These are phyloP conservation scores for Escovopsis weberi DNA, from an alignment of 2,329 filamentous ascomycete species.

Conservation along the genomic window DNA sequence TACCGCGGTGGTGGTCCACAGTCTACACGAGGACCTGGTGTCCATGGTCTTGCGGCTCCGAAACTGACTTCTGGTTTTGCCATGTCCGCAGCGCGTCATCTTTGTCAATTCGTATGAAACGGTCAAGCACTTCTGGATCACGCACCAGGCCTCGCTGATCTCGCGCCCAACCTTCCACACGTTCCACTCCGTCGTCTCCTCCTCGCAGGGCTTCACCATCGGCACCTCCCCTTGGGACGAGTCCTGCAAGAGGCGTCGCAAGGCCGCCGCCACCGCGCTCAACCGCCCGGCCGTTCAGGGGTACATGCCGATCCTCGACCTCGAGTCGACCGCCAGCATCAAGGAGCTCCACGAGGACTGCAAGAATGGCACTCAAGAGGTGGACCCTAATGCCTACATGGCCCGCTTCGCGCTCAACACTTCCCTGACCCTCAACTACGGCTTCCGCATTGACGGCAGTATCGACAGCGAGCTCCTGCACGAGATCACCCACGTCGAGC, in stretches of 20 bases:
- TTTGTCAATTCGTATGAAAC: conserved; percentile 69
- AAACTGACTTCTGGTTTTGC: background rate
- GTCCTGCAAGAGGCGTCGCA: conserved; percentile 61
- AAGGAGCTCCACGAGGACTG: conserved; percentile 55
- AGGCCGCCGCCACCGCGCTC: conserved; percentile 64
- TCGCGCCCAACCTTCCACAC: conserved; percentile 68
- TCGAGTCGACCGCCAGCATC: conserved; percentile 58
- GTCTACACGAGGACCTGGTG: too few relatives aligned
- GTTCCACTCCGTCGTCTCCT: conserved; percentile 66
- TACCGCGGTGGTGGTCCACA: too few relatives aligned
- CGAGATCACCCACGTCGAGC: conserved; percentile 64
- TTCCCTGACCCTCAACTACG: conserved; percentile 65
- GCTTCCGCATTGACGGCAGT: conserved; percentile 57
- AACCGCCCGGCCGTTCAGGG: conserved; percentile 63
- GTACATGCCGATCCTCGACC: conserved; percentile 71
- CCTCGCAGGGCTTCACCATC: conserved; percentile 66
- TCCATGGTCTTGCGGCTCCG: too few relatives aligned
- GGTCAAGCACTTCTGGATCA: conserved; percentile 62
- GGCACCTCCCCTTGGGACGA: conserved; percentile 77
- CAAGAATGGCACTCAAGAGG: conserved; percentile 42
- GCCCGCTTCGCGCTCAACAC: conserved; percentile 66
- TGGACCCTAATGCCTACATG: conserved; percentile 61
- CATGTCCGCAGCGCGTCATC: conserved; percentile 41
- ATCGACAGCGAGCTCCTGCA: conserved; percentile 51
- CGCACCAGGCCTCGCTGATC: conserved; percentile 62